Base-by-base conservation (phyloP, 208 protist species). In the Herpetomonas samuelpessoai region DNA sequence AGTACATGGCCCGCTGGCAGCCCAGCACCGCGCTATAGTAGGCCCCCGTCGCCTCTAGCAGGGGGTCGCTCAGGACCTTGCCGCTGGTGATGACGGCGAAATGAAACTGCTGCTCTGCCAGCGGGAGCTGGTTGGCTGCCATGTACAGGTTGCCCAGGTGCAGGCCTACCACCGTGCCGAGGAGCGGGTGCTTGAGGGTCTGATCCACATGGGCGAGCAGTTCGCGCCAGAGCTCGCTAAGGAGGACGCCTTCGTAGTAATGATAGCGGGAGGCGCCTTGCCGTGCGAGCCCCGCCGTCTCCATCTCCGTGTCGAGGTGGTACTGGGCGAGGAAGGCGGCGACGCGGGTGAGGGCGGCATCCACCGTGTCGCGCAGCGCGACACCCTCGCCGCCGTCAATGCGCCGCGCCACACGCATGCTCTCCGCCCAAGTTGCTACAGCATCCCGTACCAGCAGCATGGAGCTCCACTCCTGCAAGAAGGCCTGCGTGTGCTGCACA, bases 91-190 rank as follows among this genome's bases (percentile, higher is more conserved):
- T 30, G 3, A 89, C 68, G 22, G 78, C 57, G 47, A 74, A 65
- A 19, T 75, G 66, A 26, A 97, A 91, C 65, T 89, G 85, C 50
- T 72, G 57, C 1, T 84, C 70, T 2, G 92, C 88, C 22, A 82
- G 69, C 7, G 57, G 39, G 2, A 95, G 72, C 62, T 95, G 86
- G 54, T 92, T 81, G 18, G 81, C 88, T 28, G 87, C 76, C 26
- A 95, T 74, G 74, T 92, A 88, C 44, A 92, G 77, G 70, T 94
- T 83, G 19, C 88, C 88, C 26, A 97, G 79, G 62, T 92, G 83
- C 28, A 76, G 62, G 12, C 75, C 76, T 7, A 72, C 83, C 18
- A 97, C 52, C 21, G 76, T 78, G 44, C 62, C 74, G 45, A 93
- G 70, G 26, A 80, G 66, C 45, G 73, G 60, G 65, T 93, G 87